Percentiles rank a stretch among this genome's conserved stretches.
phyloP scores from a whole-genome alignment of 768 basidiomycete species.

The Cyathus striatus region DNA sequence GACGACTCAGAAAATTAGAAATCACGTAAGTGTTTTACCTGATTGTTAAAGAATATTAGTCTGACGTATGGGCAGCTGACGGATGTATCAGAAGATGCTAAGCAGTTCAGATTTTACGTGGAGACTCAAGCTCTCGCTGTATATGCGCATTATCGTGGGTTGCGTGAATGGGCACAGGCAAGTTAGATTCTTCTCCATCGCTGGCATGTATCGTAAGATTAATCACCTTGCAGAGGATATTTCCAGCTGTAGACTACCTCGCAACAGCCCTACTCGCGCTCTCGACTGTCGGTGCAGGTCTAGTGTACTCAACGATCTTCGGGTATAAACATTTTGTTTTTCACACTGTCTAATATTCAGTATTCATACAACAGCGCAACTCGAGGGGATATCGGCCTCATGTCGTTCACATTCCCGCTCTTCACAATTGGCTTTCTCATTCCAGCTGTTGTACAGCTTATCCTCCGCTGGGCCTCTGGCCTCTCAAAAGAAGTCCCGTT shows the following conservation, averaged over 20 bases:
- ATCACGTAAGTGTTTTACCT: no score
- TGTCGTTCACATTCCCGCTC: constrained; percentile 21
- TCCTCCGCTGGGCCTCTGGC: constrained; percentile 13
- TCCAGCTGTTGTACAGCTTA: constrained; percentile 12
- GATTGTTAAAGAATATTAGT: no score
- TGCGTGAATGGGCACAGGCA: constrained; percentile 4
- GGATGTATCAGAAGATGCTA: no score
- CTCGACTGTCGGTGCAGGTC: constrained; percentile 15
- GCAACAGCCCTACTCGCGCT: constrained; percentile 9
- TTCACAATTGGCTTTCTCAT: constrained; percentile 18
- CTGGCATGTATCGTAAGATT: neutral
- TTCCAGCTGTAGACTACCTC: neutral
- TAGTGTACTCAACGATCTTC: constrained; percentile 19
- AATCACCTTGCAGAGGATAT: neutral
- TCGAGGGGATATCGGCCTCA: constrained; percentile 15
- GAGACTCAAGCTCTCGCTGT: constrained; percentile 3
- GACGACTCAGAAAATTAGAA: no score
- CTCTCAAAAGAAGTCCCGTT: constrained; percentile 13
- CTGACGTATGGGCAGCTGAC: no score
- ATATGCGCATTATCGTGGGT: constrained; percentile 3
- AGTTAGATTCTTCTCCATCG: neutral
- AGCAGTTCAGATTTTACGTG: no score
- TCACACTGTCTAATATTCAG: neutral
- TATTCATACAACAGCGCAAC: constrained; percentile 7
- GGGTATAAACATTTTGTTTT: constrained; percentile 7